phyloP scores from a whole-genome alignment of 2,329 filamentous ascomycete species.

The Aspergillus vadensis region DNA sequence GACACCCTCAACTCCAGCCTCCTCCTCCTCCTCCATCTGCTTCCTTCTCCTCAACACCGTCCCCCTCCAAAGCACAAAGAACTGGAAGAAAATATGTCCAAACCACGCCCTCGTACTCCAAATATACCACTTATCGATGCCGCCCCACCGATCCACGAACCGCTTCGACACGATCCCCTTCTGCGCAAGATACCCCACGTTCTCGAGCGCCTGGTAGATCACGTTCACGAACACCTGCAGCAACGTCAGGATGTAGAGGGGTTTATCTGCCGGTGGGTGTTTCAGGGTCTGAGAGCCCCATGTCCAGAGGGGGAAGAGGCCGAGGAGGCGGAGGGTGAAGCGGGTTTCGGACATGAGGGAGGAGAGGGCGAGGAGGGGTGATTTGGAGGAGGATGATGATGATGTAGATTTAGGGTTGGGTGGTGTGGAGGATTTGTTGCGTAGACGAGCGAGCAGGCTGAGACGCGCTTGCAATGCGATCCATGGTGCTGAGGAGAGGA shows the following conservation, averaged over 20 bases:
- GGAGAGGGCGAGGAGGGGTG: conserved; percentile 51
- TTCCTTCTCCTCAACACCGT: conserved; percentile 35
- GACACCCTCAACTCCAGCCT: conserved; percentile 8
- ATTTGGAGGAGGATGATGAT: conserved; percentile 34
- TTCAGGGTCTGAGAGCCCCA: conserved; percentile 68
- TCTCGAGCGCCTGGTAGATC: conserved; percentile 78
- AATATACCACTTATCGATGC: conserved; percentile 63
- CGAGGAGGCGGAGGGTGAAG: conserved; percentile 60
- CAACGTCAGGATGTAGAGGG: conserved; percentile 60
- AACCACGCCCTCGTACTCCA: conserved; percentile 83
- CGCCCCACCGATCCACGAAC: conserved; percentile 47
- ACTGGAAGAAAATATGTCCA: conserved; percentile 73
- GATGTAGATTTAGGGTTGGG: conserved; percentile 18
- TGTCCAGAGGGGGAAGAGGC: conserved; percentile 73
- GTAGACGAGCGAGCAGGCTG: conserved; percentile 45
- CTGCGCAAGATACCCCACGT: conserved; percentile 72
- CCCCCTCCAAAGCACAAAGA: conserved; percentile 63
- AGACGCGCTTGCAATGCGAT: conserved; percentile 44
- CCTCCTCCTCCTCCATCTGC: conserved; percentile 22
- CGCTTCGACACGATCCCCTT: conserved; percentile 66
- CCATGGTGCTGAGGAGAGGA: conserved; percentile 58
- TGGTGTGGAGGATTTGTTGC: conserved; percentile 10
- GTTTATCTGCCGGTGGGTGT: conserved; percentile 45
- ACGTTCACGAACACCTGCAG: conserved; percentile 69
- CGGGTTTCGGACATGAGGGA: conserved; percentile 53